Percentiles rank a stretch among this genome's conserved stretches.
phyloP scores from a whole-genome alignment of 768 basidiomycete genomes.

The Hypsizygus marmoreus region DNA sequence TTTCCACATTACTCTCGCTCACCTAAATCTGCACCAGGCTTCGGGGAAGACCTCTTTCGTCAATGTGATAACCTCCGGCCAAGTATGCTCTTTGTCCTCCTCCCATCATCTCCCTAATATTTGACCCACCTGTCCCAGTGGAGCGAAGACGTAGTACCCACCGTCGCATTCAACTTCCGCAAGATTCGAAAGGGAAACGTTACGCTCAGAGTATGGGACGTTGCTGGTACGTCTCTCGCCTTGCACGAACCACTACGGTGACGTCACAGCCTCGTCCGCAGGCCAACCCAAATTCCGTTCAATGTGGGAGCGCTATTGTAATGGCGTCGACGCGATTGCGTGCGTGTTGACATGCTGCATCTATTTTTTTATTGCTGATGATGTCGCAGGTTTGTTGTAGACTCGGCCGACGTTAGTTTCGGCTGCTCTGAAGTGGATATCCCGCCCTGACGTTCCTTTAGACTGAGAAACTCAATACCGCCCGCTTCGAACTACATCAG shows the following conservation, averaged over 20 bases:
- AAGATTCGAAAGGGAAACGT: conserved; percentile 89
- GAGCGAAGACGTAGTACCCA: conserved; percentile 96
- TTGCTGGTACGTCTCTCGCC: conserved; percentile 63
- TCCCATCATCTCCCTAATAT: neutral
- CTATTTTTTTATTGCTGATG: neutral
- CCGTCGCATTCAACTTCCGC: conserved; percentile 90
- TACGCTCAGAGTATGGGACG: conserved; percentile 93
- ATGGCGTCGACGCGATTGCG: conserved; percentile 92
- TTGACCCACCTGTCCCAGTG: conserved; percentile 49
- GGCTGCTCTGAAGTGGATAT: neutral
- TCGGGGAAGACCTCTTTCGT: conserved; percentile 96
- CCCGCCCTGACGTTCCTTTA: conserved; percentile 28
- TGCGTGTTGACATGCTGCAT: conserved; percentile 36
- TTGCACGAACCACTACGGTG: conserved; percentile 1
- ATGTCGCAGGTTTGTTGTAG: conserved; percentile 79
- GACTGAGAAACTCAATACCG: conserved; percentile 82
- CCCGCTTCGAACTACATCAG: conserved; percentile 82
- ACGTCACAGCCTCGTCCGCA: conserved; percentile 24
- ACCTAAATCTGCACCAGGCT: conserved; percentile 49
- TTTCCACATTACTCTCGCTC: neutral
- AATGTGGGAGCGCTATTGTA: conserved; percentile 95
- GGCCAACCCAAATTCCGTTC: conserved; percentile 93
- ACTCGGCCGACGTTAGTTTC: conserved; percentile 77
- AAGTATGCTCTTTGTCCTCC: conserved; percentile 42
- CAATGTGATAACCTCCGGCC: conserved; percentile 87